Evolutionary conservation across 345 rosid species (phyloP), one percentile per base, ranked within the genome.

Genomic region (Acer campestre): DNA sequence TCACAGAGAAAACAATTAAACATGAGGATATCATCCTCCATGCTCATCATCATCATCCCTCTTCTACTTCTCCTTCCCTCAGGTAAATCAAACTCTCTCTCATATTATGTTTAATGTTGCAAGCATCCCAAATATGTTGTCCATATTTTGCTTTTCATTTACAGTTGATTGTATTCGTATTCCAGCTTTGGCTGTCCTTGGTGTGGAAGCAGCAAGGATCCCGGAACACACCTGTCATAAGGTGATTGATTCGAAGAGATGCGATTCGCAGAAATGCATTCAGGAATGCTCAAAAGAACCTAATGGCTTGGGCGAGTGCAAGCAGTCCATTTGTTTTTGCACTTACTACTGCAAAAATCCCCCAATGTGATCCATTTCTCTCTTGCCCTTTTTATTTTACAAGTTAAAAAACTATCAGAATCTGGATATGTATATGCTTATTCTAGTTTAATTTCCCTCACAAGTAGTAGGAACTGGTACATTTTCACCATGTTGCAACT

Each of bases 191-290:
- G 78, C 58, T 27, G 72, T 69, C n/a, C 38, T 38, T 2, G 81
- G 42, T 4, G 81, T 20, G 27, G 13, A 75, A 18, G 82, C 62
- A 0, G 81, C 64, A 25, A 86, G 88, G 78, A 84, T 88, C 42
- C 91, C 91, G 0, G 91, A 88, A 74, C 87, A 87, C 76, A 87
- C 90, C 13, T 86, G 92, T 67, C 86, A 75, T 55, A 87, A 79
- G 75, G 40, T 35, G 71, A 65, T 87, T 29, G 53, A 64, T 14
- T 69, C 75, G 51, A 78, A 67, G 42, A 68, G 10, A 22, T 88
- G 89, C 38, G 70, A 81, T 3, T 9, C 62, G 23, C 48, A 71
- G 65, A 82, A 74, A 67, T 86, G 91, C 81, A 71, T 44, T 56
- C 66, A 72, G 44, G 75, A 76, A 70, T 89, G 92, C 74, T 77